Evolutionary conservation across 2,329 filamentous ascomycete species (phyloP).

Genomic region (Blastomyces gilchristii): DNA sequence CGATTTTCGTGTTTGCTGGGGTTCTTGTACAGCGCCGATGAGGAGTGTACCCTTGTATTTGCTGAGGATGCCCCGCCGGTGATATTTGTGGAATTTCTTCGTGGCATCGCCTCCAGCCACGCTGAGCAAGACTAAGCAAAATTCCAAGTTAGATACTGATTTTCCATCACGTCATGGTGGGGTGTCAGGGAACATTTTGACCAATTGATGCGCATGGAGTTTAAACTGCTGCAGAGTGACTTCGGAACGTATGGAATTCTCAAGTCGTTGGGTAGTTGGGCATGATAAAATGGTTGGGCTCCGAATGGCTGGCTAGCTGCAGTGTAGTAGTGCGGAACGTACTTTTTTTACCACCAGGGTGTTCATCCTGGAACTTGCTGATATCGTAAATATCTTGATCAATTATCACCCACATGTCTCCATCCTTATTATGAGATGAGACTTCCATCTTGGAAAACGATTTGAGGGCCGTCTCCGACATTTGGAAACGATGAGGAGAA

Average conservation of each 20-base stretch:
- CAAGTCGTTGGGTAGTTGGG: neutral
- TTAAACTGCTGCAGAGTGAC: neutral
- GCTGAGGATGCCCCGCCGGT: constrained; percentile 51
- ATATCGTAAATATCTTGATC: constrained; percentile 17
- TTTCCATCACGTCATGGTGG: neutral
- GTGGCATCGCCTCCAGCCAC: constrained; percentile 57
- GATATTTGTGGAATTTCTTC: constrained; percentile 59
- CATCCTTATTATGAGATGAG: constrained; percentile 8
- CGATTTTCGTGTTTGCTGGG: neutral
- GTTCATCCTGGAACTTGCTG: constrained; percentile 17
- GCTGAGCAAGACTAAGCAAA: constrained; percentile 47
- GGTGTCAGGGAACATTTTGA: neutral
- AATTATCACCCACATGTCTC: constrained; percentile 17
- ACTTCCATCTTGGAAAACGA: constrained; percentile 7
- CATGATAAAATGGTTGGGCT: neutral
- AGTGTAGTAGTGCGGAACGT: neutral
- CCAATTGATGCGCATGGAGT: neutral
- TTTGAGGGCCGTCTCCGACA: neutral
- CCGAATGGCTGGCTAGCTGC: neutral
- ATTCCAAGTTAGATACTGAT: neutral
- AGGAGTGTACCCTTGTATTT: constrained; percentile 36
- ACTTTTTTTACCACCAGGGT: constrained; percentile 16
- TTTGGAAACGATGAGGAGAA: neutral
- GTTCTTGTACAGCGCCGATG: neutral
- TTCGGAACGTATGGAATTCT: neutral